Conservation (phyloP, 2,329 filamentous ascomycete species). For the Hirsutella thompsonii region DNA sequence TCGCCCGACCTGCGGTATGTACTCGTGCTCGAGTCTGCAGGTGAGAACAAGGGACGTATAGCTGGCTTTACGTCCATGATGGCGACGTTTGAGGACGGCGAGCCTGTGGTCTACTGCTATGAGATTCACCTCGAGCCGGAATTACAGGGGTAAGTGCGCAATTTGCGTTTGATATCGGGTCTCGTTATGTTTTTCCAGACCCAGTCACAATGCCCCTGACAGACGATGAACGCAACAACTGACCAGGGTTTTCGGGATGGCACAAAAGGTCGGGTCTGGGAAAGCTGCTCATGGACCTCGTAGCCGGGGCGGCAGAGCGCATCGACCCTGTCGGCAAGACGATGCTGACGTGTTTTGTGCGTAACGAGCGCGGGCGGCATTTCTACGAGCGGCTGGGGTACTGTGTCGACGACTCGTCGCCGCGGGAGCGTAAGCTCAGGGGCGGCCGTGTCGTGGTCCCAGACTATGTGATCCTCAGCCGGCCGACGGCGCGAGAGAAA, state of each 20-base stretch:
- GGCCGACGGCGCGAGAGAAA: slow-evolving; percentile 14
- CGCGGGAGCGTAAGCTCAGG: slow-evolving; percentile 36
- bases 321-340: slow-evolving; percentile 46
- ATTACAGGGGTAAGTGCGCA: slow-evolving; percentile 35
- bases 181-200: not conserved
- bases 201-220: not conserved
- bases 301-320: slow-evolving; percentile 37
- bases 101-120: slow-evolving; percentile 63
- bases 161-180: not conserved
- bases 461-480: slow-evolving; percentile 50
- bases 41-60: slow-evolving; percentile 18
- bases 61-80: slow-evolving; percentile 53
- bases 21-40: slow-evolving; percentile 28
- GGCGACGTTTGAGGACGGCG: slow-evolving; percentile 54
- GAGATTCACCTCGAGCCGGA: slow-evolving; percentile 55
- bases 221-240: not conserved
- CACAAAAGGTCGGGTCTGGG: slow-evolving; percentile 47
- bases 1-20: slow-evolving; percentile 56
- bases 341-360: slow-evolving; percentile 62
- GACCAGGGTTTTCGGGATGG: too few species aligned
- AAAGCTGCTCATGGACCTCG: slow-evolving; percentile 41
- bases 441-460: slow-evolving; percentile 38
- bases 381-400: slow-evolving; percentile 54
- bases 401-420: slow-evolving; percentile 40
- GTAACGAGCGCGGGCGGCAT: slow-evolving; percentile 40